Base-by-base conservation (phyloP, 2,329 filamentous ascomycete species). In the Aspergillus sp. region DNA sequence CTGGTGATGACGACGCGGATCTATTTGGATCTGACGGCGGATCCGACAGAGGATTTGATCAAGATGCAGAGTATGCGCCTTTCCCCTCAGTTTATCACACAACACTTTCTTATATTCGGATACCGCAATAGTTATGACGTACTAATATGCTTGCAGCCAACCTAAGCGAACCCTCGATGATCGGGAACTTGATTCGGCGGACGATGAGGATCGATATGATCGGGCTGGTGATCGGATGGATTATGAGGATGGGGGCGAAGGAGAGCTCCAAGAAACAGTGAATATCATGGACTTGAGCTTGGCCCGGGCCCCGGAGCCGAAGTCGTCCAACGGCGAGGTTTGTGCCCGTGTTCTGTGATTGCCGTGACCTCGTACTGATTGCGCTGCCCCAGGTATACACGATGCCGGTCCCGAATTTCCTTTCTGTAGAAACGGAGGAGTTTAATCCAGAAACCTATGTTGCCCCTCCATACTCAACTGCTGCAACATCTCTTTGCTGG, bases 401-500 rank as follows among this genome's bases (percentile, higher is more conserved):
- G 11, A 77, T 88, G 68, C 86, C 84, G 62, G 77, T 89, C n/a
- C 86, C 86, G 3, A 78, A 80, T 47, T 87, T 87, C 70, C 77
- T 88, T 42, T 81, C 82, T 11, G 76, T 89, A 57, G 84, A 87
- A 58, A 82, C 84, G 4, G 82, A 82, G 67, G 80, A 82, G 55
- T 89, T 86, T 76, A 80, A 82, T 63, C 81, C 81, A 37, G 81
- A 82, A 60, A 85, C 79, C 40, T 89, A 88, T 70, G 81, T 84
- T 66, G 80, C 81, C 45, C 86, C 85, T 3, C 79, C 86, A 30
- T 88, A 83, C 74, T 82, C 84, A 54, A 86, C 85, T 11, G 86
- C 86, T 40, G 81, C 85, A 54, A 85, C 83, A 20, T 87, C 86
- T 0, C 77, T 88, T 27, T 85, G 86, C 66, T 88, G 86, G 86